A percentile compares a stretch with the other conserved stretches of the same genome.
phyloP scores from a whole-genome alignment of 306 rosid genomes.

The Neltuma alba region DNA sequence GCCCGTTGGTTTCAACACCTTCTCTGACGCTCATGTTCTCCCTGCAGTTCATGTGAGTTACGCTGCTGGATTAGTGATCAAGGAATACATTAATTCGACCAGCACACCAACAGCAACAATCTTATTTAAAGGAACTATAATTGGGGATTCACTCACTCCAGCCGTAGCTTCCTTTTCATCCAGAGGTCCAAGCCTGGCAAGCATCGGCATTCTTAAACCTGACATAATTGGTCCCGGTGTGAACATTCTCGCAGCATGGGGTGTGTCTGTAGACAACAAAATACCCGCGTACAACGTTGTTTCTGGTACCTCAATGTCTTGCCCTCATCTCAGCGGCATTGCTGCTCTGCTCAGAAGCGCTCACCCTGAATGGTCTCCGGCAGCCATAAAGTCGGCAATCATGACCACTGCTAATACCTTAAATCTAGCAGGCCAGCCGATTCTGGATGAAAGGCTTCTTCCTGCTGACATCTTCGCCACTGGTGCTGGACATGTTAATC shows the following conservation, averaged over 20 bases:
- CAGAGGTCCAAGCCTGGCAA: slow-evolving; percentile 56
- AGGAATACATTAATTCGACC: slow-evolving; percentile 45
- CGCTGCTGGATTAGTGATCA: slow-evolving; percentile 41
- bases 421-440: slow-evolving; percentile 46
- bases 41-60: slow-evolving; percentile 54
- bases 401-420: slow-evolving; percentile 45
- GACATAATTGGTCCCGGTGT: slow-evolving; percentile 62
- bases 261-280: slow-evolving; percentile 40
- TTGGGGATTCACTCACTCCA: slow-evolving; percentile 50
- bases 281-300: slow-evolving; percentile 42
- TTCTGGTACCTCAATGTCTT: slow-evolving; percentile 64
- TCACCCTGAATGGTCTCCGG: slow-evolving; percentile 73
- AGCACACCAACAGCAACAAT: slow-evolving; percentile 43
- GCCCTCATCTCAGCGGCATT: slow-evolving; percentile 64
- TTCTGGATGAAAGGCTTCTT: slow-evolving; percentile 40
- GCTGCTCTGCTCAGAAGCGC: slow-evolving; percentile 65
- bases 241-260: slow-evolving; percentile 67
- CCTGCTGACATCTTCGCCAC: slow-evolving; percentile 57
- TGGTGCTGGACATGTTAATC: slow-evolving; percentile 71
- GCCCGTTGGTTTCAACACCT: slow-evolving; percentile 16
- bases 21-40: slow-evolving; percentile 41
- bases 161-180: slow-evolving; percentile 54
- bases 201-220: slow-evolving; percentile 61
- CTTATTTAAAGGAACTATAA: slow-evolving; percentile 52
- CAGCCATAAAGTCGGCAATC: slow-evolving; percentile 66